phyloP scores from a whole-genome alignment of 179 eudicot genomes.

The Heliamphora pulchella region DNA sequence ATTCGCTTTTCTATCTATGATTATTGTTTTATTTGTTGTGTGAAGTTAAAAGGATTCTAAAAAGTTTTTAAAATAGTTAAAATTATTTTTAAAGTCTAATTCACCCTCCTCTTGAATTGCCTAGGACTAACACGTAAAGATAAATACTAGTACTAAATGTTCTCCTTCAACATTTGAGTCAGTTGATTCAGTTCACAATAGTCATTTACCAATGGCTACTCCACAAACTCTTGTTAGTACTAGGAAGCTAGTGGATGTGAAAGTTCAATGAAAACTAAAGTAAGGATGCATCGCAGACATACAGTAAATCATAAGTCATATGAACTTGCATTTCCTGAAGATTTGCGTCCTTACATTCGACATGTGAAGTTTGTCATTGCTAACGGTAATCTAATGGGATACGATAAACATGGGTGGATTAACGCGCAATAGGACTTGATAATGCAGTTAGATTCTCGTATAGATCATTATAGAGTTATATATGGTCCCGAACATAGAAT shows the following conservation, averaged over 20 bases:
- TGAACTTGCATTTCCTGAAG: not conserved
- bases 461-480: not conserved
- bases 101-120: too few relatives aligned
- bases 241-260: not conserved
- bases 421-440: not conserved
- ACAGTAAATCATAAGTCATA: not conserved
- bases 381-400: not conserved
- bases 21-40: too few relatives aligned
- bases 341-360: not conserved
- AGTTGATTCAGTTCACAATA: not conserved
- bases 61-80: too few relatives aligned
- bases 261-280: not conserved
- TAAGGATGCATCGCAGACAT: not conserved
- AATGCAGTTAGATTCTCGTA: not conserved
- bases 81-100: too few relatives aligned
- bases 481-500: not conserved
- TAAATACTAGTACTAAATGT: not conserved
- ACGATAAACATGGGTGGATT: not conserved
- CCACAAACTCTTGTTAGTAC: not conserved
- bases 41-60: too few relatives aligned
- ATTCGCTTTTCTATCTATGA: too few relatives aligned
- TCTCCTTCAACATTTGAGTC: not conserved
- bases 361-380: not conserved
- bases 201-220: not conserved
- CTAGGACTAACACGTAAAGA: not conserved